These are phyloP conservation scores for Magnusiomyces magnusii DNA, from an alignment of 1,139 yeast genomes.

Conservation along the genomic window DNA sequence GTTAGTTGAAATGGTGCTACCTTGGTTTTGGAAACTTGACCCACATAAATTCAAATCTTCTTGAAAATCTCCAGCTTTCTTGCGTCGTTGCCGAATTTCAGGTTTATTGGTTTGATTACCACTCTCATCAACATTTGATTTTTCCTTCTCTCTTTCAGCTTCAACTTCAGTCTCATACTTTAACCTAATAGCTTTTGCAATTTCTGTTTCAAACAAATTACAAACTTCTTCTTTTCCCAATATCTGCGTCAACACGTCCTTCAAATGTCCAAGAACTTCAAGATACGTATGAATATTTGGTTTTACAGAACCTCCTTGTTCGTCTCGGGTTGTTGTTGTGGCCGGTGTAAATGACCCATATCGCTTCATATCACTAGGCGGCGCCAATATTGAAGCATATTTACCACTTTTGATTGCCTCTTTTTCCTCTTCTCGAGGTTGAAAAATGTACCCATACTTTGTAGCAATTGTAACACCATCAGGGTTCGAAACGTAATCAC, in stretches of 20 bases:
- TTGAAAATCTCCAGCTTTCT: background rate
- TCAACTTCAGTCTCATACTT: background rate
- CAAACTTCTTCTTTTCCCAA: background rate
- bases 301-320: background rate
- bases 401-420: background rate
- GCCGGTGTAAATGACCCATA: background rate
- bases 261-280: background rate
- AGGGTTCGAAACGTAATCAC: background rate
- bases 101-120: background rate
- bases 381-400: background rate
- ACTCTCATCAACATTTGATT: background rate
- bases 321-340: background rate
- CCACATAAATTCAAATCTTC: background rate
- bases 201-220: background rate
- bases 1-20: background rate
- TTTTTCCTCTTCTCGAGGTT: no score
- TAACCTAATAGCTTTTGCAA: background rate
- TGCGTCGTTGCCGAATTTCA: background rate
- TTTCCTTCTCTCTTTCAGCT: background rate
- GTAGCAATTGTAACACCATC: background rate
- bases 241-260: background rate
- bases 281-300: background rate
- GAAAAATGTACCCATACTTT: background rate
- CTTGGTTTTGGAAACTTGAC: background rate
- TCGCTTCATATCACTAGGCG: background rate